Evolutionary conservation across 2,329 filamentous ascomycete genomes (phyloP).

Genomic region (Colletotrichum sidae): DNA sequence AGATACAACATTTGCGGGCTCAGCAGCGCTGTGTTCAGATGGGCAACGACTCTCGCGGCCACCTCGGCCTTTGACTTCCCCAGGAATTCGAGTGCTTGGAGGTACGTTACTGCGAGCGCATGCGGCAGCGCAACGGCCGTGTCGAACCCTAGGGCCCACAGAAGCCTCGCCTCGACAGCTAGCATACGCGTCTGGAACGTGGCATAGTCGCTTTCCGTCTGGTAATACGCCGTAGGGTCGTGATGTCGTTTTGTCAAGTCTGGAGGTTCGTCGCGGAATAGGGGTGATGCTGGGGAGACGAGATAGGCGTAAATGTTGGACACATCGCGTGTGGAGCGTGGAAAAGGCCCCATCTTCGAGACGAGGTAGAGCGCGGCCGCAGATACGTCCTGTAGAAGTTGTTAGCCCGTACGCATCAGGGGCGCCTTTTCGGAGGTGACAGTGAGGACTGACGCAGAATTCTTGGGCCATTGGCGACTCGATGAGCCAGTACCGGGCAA

Average conservation of each 20-base stretch:
- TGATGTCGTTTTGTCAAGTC: slow-evolving; percentile 44
- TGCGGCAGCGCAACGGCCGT: slow-evolving; percentile 89
- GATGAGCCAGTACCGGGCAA: slow-evolving; percentile 83
- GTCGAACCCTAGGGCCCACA: slow-evolving; percentile 79
- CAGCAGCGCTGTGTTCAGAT: slow-evolving; percentile 87
- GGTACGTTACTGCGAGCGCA: slow-evolving; percentile 87
- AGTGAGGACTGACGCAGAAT: slow-evolving; percentile 59
- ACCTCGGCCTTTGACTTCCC: slow-evolving; percentile 61
- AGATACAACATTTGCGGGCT: slow-evolving; percentile 91
- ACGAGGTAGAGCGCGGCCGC: slow-evolving; percentile 84
- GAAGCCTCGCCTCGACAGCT: slow-evolving; percentile 79
- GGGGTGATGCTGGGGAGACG: slow-evolving; percentile 69
- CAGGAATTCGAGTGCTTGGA: slow-evolving; percentile 86
- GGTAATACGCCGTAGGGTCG: slow-evolving; percentile 70
- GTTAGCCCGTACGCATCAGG: not conserved
- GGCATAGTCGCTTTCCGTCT: slow-evolving; percentile 80
- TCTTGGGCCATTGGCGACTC: slow-evolving; percentile 67
- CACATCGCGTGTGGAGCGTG: slow-evolving; percentile 82
- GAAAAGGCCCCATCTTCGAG: slow-evolving; percentile 83
- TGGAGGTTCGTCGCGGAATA: slow-evolving; percentile 56
- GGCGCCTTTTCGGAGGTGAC: not conserved
- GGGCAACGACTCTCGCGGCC: slow-evolving; percentile 74
- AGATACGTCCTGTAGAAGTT: slow-evolving; percentile 75
- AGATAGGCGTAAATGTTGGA: slow-evolving; percentile 90
- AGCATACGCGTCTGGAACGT: slow-evolving; percentile 73